These are phyloP conservation scores for Grosmannia huntii DNA, from an alignment of 2,329 filamentous ascomycete species.

Conservation along the genomic window DNA sequence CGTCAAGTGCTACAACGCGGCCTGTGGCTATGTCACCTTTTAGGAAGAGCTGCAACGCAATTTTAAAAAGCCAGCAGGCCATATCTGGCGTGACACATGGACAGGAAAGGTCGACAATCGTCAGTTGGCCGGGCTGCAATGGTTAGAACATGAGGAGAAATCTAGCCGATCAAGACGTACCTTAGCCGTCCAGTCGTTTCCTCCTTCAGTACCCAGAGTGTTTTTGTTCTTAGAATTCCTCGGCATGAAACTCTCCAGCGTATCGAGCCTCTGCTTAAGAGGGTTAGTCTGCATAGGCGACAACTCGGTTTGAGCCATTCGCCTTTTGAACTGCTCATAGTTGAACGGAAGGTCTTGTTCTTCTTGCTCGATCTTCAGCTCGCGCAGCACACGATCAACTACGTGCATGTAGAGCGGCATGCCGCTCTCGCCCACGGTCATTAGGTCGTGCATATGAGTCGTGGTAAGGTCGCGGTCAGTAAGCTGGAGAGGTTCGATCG, in stretches of 20 bases:
- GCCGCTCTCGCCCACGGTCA: constrained; percentile 33
- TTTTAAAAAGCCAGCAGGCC: constrained; percentile 61
- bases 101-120: constrained; percentile 51
- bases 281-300: constrained; percentile 36
- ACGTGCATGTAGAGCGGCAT: constrained; percentile 47
- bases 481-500: constrained; percentile 36
- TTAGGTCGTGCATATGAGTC: constrained; percentile 44
- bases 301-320: constrained; percentile 26
- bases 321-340: constrained; percentile 33
- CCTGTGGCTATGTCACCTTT: constrained; percentile 37
- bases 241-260: constrained; percentile 51
- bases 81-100: constrained; percentile 54
- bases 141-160: background rate
- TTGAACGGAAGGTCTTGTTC: constrained; percentile 24
- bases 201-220: constrained; percentile 5
- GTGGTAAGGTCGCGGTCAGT: constrained; percentile 41
- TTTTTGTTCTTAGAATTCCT: constrained; percentile 10
- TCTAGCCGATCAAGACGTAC: constrained; percentile 8
- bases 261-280: constrained; percentile 45
- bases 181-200: constrained; percentile 18
- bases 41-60: constrained; percentile 54
- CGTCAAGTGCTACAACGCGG: constrained; percentile 57
- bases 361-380: constrained; percentile 37
- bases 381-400: constrained; percentile 40
- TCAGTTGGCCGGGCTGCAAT: constrained; percentile 20